These are phyloP conservation scores for Lactarius tabidus DNA, from an alignment of 768 basidiomycete genomes.

Conservation along the genomic window DNA sequence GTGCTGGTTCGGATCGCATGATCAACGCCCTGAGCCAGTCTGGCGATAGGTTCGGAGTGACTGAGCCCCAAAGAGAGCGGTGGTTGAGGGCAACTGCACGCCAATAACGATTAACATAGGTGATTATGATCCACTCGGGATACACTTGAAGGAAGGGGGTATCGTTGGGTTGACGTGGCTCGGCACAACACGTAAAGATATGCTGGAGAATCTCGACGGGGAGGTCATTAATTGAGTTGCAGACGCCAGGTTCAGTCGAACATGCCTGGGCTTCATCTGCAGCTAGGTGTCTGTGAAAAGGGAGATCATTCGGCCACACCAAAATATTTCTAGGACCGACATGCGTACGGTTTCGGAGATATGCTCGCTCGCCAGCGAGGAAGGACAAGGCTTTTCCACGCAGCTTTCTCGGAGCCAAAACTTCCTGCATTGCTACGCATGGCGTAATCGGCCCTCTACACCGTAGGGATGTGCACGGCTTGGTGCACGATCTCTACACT, in stretches of 20 bases:
- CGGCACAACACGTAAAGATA: constrained; percentile 11
- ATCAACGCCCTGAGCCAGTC: constrained; percentile 15
- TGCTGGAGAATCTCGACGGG: constrained; percentile 19
- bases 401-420: not conserved
- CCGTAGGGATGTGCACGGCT: no score
- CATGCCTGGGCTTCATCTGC: not conserved
- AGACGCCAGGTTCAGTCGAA: not conserved
- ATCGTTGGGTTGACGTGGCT: not conserved
- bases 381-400: constrained; percentile 6
- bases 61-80: constrained; percentile 12
- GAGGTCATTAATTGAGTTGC: not conserved
- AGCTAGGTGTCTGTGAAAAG: not conserved
- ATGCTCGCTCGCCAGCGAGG: constrained; percentile 3
- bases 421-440: not conserved
- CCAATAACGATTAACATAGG: constrained; percentile 21
- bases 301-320: not conserved
- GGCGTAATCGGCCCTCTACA: no score
- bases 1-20: constrained; percentile 12
- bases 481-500: not conserved
- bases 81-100: constrained; percentile 14
- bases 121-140: constrained; percentile 20
- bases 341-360: not conserved
- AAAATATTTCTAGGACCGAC: not conserved
- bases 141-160: not conserved
- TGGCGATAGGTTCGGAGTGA: constrained; percentile 13